Evolutionary conservation across 2,329 filamentous ascomycete genomes (phyloP), one percentile per base, ranked within the genome.

Genomic region (Aspergillus neoniger): DNA sequence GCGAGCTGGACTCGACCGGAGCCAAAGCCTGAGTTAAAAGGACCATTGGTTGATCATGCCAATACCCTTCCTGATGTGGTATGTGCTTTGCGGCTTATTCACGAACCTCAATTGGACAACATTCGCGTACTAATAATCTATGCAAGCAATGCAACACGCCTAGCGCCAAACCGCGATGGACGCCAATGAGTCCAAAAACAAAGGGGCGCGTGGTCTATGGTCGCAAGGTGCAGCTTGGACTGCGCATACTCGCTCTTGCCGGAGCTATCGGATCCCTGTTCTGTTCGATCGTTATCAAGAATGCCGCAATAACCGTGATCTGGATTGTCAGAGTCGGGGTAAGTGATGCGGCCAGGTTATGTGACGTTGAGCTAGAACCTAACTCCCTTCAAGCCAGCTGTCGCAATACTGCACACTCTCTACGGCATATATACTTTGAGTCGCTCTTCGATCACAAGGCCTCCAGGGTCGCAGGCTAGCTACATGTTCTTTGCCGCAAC

Each of bases 401-500:
- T 94, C 43, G 89, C 90, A 55, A 83, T 89, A 50, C 69, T 91
- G 4, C 88, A 92, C 72, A 87, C 86, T 15, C 70, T 87, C 17
- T 98, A 98, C 75, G 91, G 85, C 44, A 84, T 96, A 62, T 95
- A 91, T 70, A 92, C 97, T 74, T 85, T 96, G 41, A 82, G 85
- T 14, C 86, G 91, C 32, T 86, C 88, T 39, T 85, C 91, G 0
- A 86, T 86, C 51, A 85, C 83, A 48, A 87, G 92, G 55, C 87
- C 92, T 0, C 88, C 94, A 0, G 88, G 83, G 3, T 96, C 91
- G 21, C 91, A 92, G 17, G 88, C 91, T 14, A 94, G 91, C 65
- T 98, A 98, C 76, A 92, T 96, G 76, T 79, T 95, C 59, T 98
- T 97, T 74, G 87, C 92, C 2, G 82, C 86, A 10, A 79, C 92